A percentile compares a stretch with the other conserved stretches of the same genome.
phyloP scores from a whole-genome alignment of 2,329 filamentous ascomycete genomes.

The Dactylellina haptotyla region DNA sequence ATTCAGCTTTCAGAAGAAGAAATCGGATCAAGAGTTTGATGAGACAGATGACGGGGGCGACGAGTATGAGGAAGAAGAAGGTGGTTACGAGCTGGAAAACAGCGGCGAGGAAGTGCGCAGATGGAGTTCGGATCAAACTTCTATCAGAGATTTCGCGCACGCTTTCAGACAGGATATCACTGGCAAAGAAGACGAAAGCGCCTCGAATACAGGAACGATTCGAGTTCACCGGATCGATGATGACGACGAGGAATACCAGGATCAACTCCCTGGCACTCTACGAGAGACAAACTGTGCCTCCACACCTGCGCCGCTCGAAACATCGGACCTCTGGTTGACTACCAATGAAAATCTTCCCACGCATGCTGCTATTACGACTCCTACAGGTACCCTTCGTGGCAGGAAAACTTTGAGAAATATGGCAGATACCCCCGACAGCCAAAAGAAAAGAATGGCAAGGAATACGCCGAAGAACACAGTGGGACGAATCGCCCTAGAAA shows the following conservation, averaged over 20 bases:
- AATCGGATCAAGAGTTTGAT: background rate
- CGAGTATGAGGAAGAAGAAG: background rate
- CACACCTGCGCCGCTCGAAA: background rate
- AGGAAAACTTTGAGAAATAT: constrained; percentile 20
- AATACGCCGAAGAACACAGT: constrained; percentile 47
- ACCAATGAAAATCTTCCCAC: background rate
- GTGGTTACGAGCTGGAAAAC: background rate
- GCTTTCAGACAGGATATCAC: constrained; percentile 40
- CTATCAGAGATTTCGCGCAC: constrained; percentile 47
- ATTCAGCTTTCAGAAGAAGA: constrained; percentile 41
- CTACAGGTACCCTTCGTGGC: constrained; percentile 7
- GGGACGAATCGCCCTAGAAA: constrained; percentile 10
- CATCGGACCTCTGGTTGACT: background rate
- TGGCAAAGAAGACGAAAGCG: background rate
- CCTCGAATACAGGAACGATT: constrained; percentile 26
- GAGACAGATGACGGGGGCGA: background rate
- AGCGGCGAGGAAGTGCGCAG: background rate
- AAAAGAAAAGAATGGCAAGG: constrained; percentile 44
- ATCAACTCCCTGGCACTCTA: background rate
- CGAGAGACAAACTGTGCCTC: background rate
- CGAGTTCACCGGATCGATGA: constrained; percentile 36
- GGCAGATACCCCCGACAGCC: constrained; percentile 8
- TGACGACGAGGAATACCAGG: constrained; percentile 2
- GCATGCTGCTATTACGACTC: background rate
- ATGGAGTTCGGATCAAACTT: constrained; percentile 8